Evolutionary conservation across 1,284 basidiomycete species (phyloP).

Genomic region (Moesziomyces aphidis): DNA sequence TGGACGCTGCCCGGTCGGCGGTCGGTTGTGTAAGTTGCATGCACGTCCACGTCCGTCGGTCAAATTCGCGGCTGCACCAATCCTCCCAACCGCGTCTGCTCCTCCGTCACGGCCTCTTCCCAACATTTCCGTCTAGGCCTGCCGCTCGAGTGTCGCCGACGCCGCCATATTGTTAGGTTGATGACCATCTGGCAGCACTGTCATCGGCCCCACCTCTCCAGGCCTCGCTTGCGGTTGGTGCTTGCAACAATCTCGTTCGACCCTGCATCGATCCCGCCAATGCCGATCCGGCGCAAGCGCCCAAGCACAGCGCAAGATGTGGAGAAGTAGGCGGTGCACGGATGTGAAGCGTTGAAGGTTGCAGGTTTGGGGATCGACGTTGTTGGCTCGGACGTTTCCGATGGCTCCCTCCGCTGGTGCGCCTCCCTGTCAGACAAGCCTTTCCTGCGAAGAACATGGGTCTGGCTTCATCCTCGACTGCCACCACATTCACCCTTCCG

Average conservation of each 20-base stretch:
- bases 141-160: too few species aligned
- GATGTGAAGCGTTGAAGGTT: neutral
- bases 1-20: neutral
- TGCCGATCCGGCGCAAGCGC: neutral
- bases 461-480: neutral
- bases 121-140: constrained; percentile 23
- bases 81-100: neutral
- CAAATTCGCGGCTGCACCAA: constrained; percentile 13
- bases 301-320: neutral
- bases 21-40: neutral
- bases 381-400: neutral
- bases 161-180: constrained; percentile 9
- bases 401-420: neutral
- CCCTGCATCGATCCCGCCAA: neutral
- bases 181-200: neutral
- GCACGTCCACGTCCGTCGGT: constrained; percentile 7
- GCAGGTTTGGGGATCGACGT: neutral
- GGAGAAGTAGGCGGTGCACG: neutral
- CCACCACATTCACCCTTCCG: too few species aligned
- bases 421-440: too few species aligned
- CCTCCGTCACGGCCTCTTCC: constrained; percentile 26
- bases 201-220: neutral
- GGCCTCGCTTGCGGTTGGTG: neutral
- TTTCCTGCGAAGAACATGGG: too few species aligned
- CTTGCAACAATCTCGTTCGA: neutral